Base-by-base conservation (phyloP, 345 rosid species). In the Erysimum cheiranthoides region DNA sequence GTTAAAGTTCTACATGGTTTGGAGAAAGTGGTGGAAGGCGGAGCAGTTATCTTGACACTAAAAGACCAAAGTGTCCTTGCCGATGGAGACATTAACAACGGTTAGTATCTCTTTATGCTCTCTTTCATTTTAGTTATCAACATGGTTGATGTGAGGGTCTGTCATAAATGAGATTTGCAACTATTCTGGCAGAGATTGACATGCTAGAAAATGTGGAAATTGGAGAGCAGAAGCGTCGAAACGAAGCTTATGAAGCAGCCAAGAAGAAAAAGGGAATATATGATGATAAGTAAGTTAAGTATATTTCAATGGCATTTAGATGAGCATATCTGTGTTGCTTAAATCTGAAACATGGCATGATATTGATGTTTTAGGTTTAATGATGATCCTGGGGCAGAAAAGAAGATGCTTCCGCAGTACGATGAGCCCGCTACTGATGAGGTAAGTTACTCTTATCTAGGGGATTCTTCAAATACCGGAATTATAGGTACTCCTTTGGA, bases 201-300 rank as follows among this genome's bases (percentile, higher is more conserved):
- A 87, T 92, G 99, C 96, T 95, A 58, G 99, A 95, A 87, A 95
- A 95, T 80, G 88, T 86, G 80, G 99, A 95, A 85, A 89, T 95
- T 78, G 99, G 99, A 60, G 97, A 92, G 85, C 99, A 95, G 76
- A 95, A 90, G 84, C 89, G 86, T 14, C 92, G 99, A 8, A 81
- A 86, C 39, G 97, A 90, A 32, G 93, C 97, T 75, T 95, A 95
- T 71, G 86, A 89, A 78, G 96, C 93, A 78, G 91, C 97, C 38
- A 95, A 90, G 86, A 92, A 90, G 76, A 92, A 84, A 81, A 83
- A 84, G 4, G 99, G 99, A 40, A 73, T 73, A 61, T 95, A 88
- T 67, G 89, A 85, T 77, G 97, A 95, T 66, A 90, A 90, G 99
- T 95, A 87, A 80, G 80, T 71, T 58, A 49, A 51, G 39, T 5